These are phyloP conservation scores for Monosporozyma yasuniensis DNA, from an alignment of 805 yeast genomes.

Conservation along the genomic window DNA sequence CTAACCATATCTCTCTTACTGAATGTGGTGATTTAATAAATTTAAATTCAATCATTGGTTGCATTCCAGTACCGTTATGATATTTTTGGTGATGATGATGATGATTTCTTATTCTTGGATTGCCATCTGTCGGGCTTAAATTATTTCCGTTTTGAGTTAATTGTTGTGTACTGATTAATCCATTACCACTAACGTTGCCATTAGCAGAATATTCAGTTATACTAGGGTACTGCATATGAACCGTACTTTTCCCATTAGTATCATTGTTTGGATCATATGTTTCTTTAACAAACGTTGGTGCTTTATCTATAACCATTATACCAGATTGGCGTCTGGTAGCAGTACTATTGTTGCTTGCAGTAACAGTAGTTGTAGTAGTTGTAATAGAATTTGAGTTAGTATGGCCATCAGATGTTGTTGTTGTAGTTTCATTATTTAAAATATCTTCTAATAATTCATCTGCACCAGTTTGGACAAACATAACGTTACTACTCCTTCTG, in stretches of 20 bases:
- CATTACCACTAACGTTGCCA: not conserved
- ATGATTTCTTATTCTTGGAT: not conserved
- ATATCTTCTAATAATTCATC: not conserved
- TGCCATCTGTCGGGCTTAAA: not conserved
- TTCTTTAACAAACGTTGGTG: not conserved
- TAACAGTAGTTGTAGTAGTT: not conserved
- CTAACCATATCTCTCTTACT: constrained; percentile 48
- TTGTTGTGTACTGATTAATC: not conserved
- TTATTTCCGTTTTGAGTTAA: not conserved
- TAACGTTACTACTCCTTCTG: not conserved
- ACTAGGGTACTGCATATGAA: not conserved
- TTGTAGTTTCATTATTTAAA: not conserved
- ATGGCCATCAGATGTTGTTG: not conserved
- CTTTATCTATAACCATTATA: not conserved
- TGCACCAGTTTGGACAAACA: not conserved
- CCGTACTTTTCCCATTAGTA: not conserved
- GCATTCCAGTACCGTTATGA: not conserved
- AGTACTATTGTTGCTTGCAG: not conserved
- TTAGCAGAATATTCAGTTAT: not conserved
- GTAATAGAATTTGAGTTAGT: not conserved
- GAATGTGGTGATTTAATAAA: constrained; percentile 38
- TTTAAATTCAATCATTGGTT: constrained; percentile 16
- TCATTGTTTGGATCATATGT: not conserved
- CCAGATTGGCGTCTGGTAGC: not conserved
- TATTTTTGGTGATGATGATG: not conserved